Base-by-base conservation (phyloP, 306 rosid species). In the Dicorynia guianensis region DNA sequence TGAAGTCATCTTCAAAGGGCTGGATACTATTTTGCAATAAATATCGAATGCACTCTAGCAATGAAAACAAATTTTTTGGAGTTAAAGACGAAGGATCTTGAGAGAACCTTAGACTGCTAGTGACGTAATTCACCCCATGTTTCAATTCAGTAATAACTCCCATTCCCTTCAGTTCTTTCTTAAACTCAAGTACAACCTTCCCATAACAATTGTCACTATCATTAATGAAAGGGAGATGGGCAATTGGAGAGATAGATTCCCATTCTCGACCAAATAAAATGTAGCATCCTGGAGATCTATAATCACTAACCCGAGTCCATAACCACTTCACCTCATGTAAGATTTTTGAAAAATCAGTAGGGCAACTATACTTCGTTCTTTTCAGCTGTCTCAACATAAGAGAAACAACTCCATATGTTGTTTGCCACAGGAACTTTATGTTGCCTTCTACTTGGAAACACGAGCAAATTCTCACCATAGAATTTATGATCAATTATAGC, bases 181-280 rank as follows among this genome's bases (percentile, higher is more conserved):
- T 78, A 65, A 72, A 87, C 63, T 82, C 80, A 39, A 77, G 80
- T 63, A 93, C 81, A 35, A 5, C 79, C 57, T 63, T 44, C 20
- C 87, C 96, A 55, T 89, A 86, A 33, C 43, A 73, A 3, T 72
- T 78, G 18, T 83, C 82, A 40, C 72, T 76, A 52, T 88, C 92
- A 72, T 89, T 86, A 48, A 93, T 71, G 83, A 93, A 90, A 63
- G 96, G 98, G 42, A 93, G 94, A 63, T 40, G 15, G 25, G 93
- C 33, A 58, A 93, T 90, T 5, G 76, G 83, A 52, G 87, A 82
- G 58, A 93, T 72, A 6, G 84, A 78, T 71, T 82, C 69, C 98
- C 98, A 93, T 54, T 80, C 85, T 13, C 86, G 78, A 77, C 89
- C 81, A 78, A 61, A 78, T 47, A 90, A 79, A 86, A 90, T 86